A percentile compares a stretch with the other conserved stretches of the same genome.
These are phyloP conservation scores for Amphibolis antarctica DNA, from an alignment of 106 monocot genomes.

Conservation along the genomic window DNA sequence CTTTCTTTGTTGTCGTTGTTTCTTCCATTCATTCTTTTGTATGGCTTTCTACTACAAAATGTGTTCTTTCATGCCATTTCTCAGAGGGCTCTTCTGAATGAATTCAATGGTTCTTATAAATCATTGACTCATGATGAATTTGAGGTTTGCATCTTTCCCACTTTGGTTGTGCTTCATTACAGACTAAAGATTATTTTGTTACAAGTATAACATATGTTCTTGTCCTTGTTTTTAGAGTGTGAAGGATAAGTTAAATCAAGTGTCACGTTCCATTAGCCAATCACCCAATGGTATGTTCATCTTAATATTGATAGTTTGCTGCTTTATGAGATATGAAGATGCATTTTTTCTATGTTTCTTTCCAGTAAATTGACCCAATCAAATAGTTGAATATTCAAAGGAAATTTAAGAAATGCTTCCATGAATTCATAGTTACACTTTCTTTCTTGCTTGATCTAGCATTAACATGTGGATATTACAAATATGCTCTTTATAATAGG, in stretches of 20 bases:
- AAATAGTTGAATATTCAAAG: too few relatives aligned
- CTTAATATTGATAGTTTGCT: neutral
- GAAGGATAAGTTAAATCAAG: conserved; percentile 69
- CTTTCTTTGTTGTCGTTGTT: neutral
- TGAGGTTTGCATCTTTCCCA: conserved; percentile 42
- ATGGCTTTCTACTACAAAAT: neutral
- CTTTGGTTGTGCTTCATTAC: neutral
- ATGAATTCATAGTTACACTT: too few relatives aligned
- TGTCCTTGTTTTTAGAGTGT: conserved; percentile 30
- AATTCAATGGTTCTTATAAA: conserved; percentile 75
- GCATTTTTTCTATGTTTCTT: neutral
- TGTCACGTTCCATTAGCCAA: conserved; percentile 56
- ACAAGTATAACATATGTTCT: neutral
- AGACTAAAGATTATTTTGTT: neutral
- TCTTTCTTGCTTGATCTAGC: too few relatives aligned
- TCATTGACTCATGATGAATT: conserved; percentile 55
- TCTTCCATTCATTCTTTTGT: neutral
- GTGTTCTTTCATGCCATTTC: conserved; percentile 3
- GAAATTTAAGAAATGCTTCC: too few relatives aligned
- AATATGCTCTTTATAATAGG: too few relatives aligned
- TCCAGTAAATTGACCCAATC: too few relatives aligned
- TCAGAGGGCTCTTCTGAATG: conserved; percentile 60
- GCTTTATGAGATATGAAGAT: neutral
- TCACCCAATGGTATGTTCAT: conserved; percentile 38
- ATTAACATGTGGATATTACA: too few relatives aligned